Conservation (phyloP, 495 filamentous ascomycete genomes). For the Penicillium simplicissimum region DNA sequence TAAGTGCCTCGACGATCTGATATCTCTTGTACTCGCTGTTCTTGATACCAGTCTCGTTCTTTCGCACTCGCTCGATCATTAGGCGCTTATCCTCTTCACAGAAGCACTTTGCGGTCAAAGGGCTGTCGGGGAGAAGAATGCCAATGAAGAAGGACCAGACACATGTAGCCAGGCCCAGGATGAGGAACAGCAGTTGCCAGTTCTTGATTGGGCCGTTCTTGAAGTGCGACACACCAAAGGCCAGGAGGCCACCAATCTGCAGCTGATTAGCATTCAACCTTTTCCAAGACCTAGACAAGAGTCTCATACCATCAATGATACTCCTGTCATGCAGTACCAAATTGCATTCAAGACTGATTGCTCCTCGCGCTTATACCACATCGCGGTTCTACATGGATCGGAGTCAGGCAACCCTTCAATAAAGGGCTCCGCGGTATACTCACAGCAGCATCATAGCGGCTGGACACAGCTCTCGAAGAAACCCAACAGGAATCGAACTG, state of each 20-base stretch:
- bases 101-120: constrained; percentile 44
- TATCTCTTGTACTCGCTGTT: constrained; percentile 55
- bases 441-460: constrained; percentile 32
- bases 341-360: constrained; percentile 49
- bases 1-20: constrained; percentile 49
- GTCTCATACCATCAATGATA: constrained; percentile 20
- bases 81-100: constrained; percentile 44
- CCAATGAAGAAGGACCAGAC: constrained; percentile 39
- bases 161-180: constrained; percentile 35
- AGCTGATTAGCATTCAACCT: constrained; percentile 43
- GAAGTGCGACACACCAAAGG: constrained; percentile 44
- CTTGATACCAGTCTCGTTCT: constrained; percentile 56
- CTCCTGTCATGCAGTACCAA: constrained; percentile 44
- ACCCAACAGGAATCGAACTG: constrained; percentile 34
- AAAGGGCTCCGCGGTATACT: neutral
- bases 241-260: constrained; percentile 48
- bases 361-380: constrained; percentile 54
- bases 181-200: constrained; percentile 42
- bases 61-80: constrained; percentile 52
- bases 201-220: constrained; percentile 26
- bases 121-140: constrained; percentile 50
- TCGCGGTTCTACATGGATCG: constrained; percentile 33
- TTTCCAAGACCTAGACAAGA: neutral
- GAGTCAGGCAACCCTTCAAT: neutral
- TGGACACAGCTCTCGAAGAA: constrained; percentile 33